Evolutionary conservation across 164 flowering plant genomes (phyloP).

Genomic region (Sedum album): DNA sequence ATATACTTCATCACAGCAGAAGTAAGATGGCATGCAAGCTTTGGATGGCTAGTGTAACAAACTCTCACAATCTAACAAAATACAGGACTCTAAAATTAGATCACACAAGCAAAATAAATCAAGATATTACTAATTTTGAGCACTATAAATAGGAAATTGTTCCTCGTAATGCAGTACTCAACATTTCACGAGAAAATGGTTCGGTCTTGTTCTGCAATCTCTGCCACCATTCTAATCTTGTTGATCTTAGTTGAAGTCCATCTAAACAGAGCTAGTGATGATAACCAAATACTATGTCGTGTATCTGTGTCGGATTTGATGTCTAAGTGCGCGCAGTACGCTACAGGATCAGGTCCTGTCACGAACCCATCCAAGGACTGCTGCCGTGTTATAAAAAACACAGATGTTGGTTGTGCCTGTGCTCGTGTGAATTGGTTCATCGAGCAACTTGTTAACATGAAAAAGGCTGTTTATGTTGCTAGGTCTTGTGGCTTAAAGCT

Average conservation of each 20-base stretch:
- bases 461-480: constrained; percentile 17
- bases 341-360: constrained; percentile 7
- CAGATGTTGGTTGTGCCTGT: constrained; percentile 16
- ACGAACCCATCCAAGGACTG: constrained; percentile 9
- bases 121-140: not conserved
- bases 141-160: not conserved
- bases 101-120: not conserved
- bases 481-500: constrained; percentile 14
- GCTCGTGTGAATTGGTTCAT: not conserved
- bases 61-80: not conserved
- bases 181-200: not conserved
- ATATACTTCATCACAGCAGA: not conserved
- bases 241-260: not conserved
- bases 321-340: constrained; percentile 9
- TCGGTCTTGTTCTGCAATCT: not conserved
- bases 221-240: not conserved
- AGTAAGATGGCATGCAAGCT: not conserved
- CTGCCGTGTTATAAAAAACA: constrained; percentile 4
- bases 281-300: not conserved
- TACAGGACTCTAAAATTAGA: not conserved
- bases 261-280: not conserved
- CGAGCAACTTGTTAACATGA: constrained; percentile 15
- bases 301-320: not conserved
- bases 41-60: not conserved
- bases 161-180: not conserved